Evolutionary conservation across 2,329 filamentous ascomycete genomes (phyloP), one percentile per base, ranked within the genome.

Genomic region (Chaetomiaceae sp.): DNA sequence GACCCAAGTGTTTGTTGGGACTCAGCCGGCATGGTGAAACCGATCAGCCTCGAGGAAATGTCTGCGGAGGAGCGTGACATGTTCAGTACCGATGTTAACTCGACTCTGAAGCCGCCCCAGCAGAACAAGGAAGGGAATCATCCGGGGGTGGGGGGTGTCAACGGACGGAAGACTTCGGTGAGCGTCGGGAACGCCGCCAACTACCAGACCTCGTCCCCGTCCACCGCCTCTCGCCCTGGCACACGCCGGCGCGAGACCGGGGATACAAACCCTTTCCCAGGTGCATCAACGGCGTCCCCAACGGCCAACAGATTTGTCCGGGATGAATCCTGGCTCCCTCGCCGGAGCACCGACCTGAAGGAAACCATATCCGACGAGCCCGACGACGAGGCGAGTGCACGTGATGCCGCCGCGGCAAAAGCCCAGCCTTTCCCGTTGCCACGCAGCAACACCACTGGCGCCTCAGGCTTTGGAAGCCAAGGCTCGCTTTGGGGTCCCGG

Each of bases 1-100:
- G 90, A 92, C 40, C 89, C 91, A n/a, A 90, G 94, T 58, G 82
- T 92, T 37, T 97, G 91, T 69, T 99, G 92, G 94, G 89, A 95
- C 65, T 72, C 80, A 54, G 78, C 79, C 55, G 90, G 88, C 21
- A 78, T 79, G 48, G 77, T 83, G 40, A 79, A 81, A 58, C 90
- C 91, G 6, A 75, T 96, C 59, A 84, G 83, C 27, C 69, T 96
- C 59, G 77, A 82, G 57, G 84, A 87, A 38, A 83, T 95, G 81
- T 75, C 79, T 1, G 58, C 70, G 5, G 78, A 82, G 55, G 84
- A 86, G 70, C 82, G 76, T 65, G 78, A 79, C 87, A 75, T 87
- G 58, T 96, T 96, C 70, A 73, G 83, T 46, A 82, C 81, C 46
- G 94, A 95, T 59, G 90, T 99, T 66, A 99, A 97, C 69, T 96